These are phyloP conservation scores for Xylaria sp. DNA, from an alignment of 2,329 filamentous ascomycete species.

Conservation along the genomic window DNA sequence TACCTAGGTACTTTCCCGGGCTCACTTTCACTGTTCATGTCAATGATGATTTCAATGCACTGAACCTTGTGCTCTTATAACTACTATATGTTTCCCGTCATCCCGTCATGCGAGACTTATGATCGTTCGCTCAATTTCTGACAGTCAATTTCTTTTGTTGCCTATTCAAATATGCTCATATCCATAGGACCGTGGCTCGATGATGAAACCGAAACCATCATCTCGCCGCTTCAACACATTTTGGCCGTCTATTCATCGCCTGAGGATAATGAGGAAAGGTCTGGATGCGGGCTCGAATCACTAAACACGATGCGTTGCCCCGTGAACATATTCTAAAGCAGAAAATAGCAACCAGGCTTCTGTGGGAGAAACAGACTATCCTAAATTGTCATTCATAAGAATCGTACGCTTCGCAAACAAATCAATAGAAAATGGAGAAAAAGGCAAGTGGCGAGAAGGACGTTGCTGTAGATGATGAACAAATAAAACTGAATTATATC, in stretches of 20 bases:
- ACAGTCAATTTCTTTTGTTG: neutral
- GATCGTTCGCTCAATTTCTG: neutral
- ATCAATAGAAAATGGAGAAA: too few species aligned
- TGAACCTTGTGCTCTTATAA: neutral
- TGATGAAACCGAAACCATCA: neutral
- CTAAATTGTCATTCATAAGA: neutral
- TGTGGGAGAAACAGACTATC: neutral
- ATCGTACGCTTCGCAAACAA: neutral
- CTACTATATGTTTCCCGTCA: neutral
- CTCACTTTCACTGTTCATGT: neutral
- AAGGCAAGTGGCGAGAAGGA: neutral
- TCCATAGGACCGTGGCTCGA: too few species aligned
- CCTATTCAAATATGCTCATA: too few species aligned
- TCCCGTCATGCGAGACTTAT: neutral
- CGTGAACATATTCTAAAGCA: neutral
- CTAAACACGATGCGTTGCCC: neutral
- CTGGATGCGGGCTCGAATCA: neutral
- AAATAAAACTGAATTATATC: conserved; percentile 28
- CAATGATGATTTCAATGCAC: neutral
- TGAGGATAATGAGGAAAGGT: neutral
- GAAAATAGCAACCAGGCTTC: neutral
- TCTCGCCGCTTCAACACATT: too few species aligned
- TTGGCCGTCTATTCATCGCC: too few species aligned
- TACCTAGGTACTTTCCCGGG: neutral
- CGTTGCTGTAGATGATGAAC: conserved; percentile 4